Percentiles rank a stretch among this genome's conserved stretches.
These are phyloP conservation scores for Jamesozyma gamospora DNA, from an alignment of 805 yeast genomes.

Conservation along the genomic window DNA sequence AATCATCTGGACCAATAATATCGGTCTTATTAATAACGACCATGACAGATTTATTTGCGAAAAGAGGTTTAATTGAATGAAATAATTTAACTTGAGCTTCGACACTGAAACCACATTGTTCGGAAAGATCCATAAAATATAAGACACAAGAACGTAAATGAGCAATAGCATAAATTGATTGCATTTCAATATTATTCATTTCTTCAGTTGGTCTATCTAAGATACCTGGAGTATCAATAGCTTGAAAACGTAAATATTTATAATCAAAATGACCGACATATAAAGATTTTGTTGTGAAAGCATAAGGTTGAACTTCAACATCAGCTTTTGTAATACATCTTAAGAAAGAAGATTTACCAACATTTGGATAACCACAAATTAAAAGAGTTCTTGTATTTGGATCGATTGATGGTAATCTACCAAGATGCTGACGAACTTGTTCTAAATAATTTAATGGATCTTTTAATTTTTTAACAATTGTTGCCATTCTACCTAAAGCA, in stretches of 20 bases:
- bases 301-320: conserved; percentile 98
- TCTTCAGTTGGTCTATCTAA: conserved; percentile 98
- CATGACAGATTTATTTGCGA: conserved; percentile 92
- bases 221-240: conserved; percentile 98
- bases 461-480: conserved; percentile 88
- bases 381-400: conserved; percentile 96
- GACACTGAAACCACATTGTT: conserved; percentile 96
- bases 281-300: conserved; percentile 94
- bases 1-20: conserved; percentile 75
- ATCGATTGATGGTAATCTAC: conserved; percentile 95
- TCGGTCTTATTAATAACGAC: conserved; percentile 94
- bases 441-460: conserved; percentile 90
- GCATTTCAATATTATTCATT: conserved; percentile 99
- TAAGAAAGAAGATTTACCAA: conserved; percentile 94
- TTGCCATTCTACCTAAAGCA: conserved; percentile 99
- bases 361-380: conserved; percentile 98
- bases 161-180: conserved; percentile 96
- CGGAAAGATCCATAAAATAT: conserved; percentile 96
- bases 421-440: conserved; percentile 98
- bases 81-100: conserved; percentile 96
- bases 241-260: conserved; percentile 95
- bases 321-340: conserved; percentile 93
- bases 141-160: conserved; percentile 93
- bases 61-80: conserved; percentile 93
- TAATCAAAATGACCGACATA: conserved; percentile 99